Percentiles rank a stretch among this genome's conserved stretches.
Conservation (phyloP, 2,329 filamentous ascomycete genomes). For the Apiospora hydei region DNA sequence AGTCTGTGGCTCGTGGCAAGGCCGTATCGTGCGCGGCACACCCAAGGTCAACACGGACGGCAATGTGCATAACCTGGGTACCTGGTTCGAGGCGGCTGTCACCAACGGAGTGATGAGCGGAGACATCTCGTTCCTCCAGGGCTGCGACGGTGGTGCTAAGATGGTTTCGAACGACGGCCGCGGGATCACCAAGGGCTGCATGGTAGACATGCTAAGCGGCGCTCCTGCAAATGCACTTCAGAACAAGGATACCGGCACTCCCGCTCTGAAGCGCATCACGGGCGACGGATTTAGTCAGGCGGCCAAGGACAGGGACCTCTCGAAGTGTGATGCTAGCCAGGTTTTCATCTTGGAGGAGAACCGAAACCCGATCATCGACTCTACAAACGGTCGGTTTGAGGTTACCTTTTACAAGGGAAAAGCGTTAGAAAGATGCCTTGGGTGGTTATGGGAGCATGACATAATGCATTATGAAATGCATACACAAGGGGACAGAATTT, state of each 20-base stretch:
- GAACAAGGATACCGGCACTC: constrained; percentile 27
- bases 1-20: constrained; percentile 37
- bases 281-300: constrained; percentile 34
- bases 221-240: constrained; percentile 33
- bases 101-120: constrained; percentile 33
- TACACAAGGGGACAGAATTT: neutral
- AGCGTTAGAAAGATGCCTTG: neutral
- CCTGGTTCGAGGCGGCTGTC: constrained; percentile 32
- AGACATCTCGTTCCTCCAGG: constrained; percentile 37
- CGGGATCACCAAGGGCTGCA: constrained; percentile 30
- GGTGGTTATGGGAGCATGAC: no score
- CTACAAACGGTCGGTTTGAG: constrained; percentile 19
- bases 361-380: constrained; percentile 9
- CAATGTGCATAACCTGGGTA: constrained; percentile 35
- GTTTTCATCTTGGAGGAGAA: constrained; percentile 17
- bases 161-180: constrained; percentile 33
- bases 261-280: constrained; percentile 30
- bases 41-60: constrained; percentile 33
- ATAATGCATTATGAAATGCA: neutral
- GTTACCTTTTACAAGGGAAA: constrained; percentile 18
- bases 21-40: constrained; percentile 37
- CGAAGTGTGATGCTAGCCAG: constrained; percentile 8
- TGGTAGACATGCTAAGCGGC: constrained; percentile 31
- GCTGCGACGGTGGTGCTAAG: constrained; percentile 36
- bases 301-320: constrained; percentile 26